These are phyloP conservation scores for Rutstroemia sydowiana DNA, from an alignment of 2,329 filamentous ascomycete species.

Conservation along the genomic window DNA sequence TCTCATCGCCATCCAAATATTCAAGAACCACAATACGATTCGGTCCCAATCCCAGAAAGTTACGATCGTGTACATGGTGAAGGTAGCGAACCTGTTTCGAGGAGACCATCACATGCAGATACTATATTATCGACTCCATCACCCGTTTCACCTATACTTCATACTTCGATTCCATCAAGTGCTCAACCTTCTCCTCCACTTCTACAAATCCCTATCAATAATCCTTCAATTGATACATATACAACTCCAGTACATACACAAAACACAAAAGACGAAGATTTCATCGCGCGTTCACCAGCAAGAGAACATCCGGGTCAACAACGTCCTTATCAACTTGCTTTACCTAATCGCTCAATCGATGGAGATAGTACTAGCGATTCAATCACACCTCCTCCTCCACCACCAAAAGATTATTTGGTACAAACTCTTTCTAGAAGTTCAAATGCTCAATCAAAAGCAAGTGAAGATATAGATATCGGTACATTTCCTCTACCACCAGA, in stretches of 20 bases:
- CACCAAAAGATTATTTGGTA: background rate
- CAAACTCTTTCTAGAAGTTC: background rate
- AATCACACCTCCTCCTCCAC: conserved; percentile 20
- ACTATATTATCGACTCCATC: background rate
- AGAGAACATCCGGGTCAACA: conserved; percentile 25
- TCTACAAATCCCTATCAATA: too few species aligned
- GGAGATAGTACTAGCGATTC: background rate
- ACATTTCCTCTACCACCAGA: conserved; percentile 3
- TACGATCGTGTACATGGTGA: conserved; percentile 27
- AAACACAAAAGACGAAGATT: conserved; percentile 22
- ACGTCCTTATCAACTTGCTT: conserved; percentile 26
- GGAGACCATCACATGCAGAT: background rate
- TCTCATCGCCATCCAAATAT: conserved; percentile 10
- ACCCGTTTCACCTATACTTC: background rate
- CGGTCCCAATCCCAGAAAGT: conserved; percentile 28
- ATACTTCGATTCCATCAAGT: background rate
- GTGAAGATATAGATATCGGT: background rate
- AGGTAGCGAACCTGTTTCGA: conserved; percentile 6
- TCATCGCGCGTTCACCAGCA: conserved; percentile 27
- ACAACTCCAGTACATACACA: conserved; percentile 7
- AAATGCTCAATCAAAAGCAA: background rate
- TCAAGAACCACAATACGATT: conserved; percentile 26
- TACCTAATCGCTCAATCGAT: conserved; percentile 20
- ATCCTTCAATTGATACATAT: too few species aligned
- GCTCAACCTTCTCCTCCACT: background rate